A percentile compares a stretch with the other conserved stretches of the same genome.
These are phyloP conservation scores for Cnidoscolus chayamansa DNA, from an alignment of 441 rosid genomes.

Conservation along the genomic window DNA sequence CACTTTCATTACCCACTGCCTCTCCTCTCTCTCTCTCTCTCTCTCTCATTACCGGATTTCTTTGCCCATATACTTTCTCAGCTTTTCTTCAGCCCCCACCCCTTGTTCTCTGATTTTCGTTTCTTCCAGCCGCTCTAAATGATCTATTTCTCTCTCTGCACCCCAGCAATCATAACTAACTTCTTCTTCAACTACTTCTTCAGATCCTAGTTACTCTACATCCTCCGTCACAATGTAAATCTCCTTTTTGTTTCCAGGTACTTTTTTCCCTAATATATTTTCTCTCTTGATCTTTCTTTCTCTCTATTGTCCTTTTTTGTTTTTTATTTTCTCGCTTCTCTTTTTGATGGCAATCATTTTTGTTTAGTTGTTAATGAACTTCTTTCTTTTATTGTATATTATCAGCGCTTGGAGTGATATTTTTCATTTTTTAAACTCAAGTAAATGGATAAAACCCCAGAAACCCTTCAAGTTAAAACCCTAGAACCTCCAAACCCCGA, in stretches of 20 bases:
- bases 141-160: background rate
- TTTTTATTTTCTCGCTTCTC: background rate
- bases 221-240: slow-evolving; percentile 11
- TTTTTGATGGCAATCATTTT: background rate
- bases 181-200: slow-evolving; percentile 12
- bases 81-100: background rate
- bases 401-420: slow-evolving; percentile 26
- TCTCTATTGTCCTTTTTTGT: background rate
- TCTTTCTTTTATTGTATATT: slow-evolving; percentile 7
- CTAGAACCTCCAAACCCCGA: slow-evolving; percentile 29
- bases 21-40: background rate
- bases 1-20: background rate
- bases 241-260: slow-evolving; percentile 20
- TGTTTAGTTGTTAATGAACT: slow-evolving; percentile 1
- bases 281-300: background rate
- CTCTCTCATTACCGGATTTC: background rate
- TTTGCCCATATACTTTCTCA: background rate
- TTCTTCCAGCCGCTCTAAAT: background rate
- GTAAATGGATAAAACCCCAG: slow-evolving; percentile 39
- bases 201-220: slow-evolving; percentile 1
- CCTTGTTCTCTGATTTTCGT: background rate
- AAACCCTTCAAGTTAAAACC: slow-evolving; percentile 43
- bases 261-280: background rate
- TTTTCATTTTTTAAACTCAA: background rate
- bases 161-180: background rate